Evolutionary conservation across 2,329 filamentous ascomycete species (phyloP).

Genomic region (Aspergillaceae sp.): DNA sequence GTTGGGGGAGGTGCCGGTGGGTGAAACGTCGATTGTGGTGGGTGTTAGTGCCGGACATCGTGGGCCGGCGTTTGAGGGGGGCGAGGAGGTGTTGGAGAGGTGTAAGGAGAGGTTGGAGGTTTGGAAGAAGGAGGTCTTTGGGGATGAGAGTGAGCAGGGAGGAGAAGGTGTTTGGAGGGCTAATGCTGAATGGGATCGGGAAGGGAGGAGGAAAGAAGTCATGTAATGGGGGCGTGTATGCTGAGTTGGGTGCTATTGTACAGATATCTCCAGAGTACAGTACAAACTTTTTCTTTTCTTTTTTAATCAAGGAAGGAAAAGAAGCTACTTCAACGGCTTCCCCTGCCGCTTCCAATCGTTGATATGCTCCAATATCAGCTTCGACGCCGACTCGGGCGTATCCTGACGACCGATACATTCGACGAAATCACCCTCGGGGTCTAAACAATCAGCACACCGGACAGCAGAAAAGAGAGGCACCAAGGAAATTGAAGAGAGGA

Average conservation of each 20-base stretch:
- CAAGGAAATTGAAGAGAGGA: neutral
- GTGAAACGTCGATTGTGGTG: constrained; percentile 89
- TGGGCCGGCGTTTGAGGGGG: constrained; percentile 74
- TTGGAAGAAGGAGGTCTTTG: constrained; percentile 90
- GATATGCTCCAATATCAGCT: constrained; percentile 78
- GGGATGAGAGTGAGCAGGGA: constrained; percentile 53
- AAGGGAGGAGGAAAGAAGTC: constrained; percentile 15
- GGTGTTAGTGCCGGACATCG: constrained; percentile 77
- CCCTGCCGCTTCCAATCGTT: constrained; percentile 59
- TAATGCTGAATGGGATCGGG: constrained; percentile 65
- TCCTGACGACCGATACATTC: constrained; percentile 94
- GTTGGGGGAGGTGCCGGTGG: constrained; percentile 74
- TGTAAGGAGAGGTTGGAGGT: constrained; percentile 86
- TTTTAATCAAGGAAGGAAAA: no score
- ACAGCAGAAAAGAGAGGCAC: neutral
- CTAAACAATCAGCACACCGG: constrained; percentile 34
- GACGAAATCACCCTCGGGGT: constrained; percentile 95
- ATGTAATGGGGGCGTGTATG: neutral
- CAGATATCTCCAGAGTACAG: constrained; percentile 1
- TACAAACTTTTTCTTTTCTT: neutral
- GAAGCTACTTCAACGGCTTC: constrained; percentile 39
- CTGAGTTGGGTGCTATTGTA: constrained; percentile 19
- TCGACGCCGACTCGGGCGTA: constrained; percentile 75
- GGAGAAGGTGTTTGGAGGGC: constrained; percentile 56
- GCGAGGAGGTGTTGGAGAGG: constrained; percentile 78